Evolutionary conservation across 106 monocot genomes (phyloP).

Genomic region (Platanthera zijinensis): DNA sequence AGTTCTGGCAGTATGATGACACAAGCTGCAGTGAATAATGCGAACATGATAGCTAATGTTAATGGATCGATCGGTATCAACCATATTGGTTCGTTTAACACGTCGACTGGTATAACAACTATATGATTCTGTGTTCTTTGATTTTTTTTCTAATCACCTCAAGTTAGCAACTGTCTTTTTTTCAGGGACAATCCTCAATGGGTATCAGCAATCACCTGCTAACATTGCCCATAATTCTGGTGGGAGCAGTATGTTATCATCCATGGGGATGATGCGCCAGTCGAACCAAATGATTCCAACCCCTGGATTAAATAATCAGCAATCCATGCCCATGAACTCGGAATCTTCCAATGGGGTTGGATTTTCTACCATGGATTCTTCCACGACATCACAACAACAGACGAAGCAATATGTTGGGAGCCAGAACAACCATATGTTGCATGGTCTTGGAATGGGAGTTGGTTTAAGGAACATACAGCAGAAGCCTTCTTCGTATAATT

Average conservation of each 20-base stretch:
- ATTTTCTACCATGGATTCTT: slow-evolving; percentile 37
- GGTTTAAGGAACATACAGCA: slow-evolving; percentile 57
- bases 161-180: slow-evolving; percentile 7
- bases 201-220: slow-evolving; percentile 41
- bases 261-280: slow-evolving; percentile 36
- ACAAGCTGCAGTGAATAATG: slow-evolving; percentile 18
- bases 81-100: slow-evolving; percentile 26
- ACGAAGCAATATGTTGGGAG: slow-evolving; percentile 58
- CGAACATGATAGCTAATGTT: slow-evolving; percentile 26
- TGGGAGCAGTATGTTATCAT: slow-evolving; percentile 33
- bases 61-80: slow-evolving; percentile 26
- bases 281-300: slow-evolving; percentile 90
- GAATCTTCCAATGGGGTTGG: slow-evolving; percentile 41
- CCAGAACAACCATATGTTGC: slow-evolving; percentile 53
- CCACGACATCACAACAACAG: slow-evolving; percentile 38
- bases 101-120: slow-evolving; percentile 25
- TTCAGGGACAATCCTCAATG: slow-evolving; percentile 43
- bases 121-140: background rate
- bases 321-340: slow-evolving; percentile 36
- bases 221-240: slow-evolving; percentile 40
- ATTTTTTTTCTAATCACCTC: background rate
- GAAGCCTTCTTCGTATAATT: slow-evolving; percentile 46
- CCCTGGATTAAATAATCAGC: slow-evolving; percentile 72
- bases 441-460: slow-evolving; percentile 35
- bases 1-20: slow-evolving; percentile 24